These are phyloP conservation scores for Sugiyamaella novakii DNA, from an alignment of 1,139 yeast genomes.

Conservation along the genomic window DNA sequence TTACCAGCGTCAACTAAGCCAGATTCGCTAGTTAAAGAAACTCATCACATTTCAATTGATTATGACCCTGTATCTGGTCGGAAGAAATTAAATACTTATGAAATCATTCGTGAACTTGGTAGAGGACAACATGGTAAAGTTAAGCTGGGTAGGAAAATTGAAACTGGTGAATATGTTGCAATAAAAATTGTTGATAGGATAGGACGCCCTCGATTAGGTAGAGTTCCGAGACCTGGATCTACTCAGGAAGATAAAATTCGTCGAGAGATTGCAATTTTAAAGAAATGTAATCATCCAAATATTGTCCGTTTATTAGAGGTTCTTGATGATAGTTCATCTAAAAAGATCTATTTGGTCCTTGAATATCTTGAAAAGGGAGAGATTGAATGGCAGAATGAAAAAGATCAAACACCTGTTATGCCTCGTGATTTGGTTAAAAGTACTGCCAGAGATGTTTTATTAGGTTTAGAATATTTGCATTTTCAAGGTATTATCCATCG, in stretches of 20 bases:
- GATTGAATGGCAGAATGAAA: conserved; percentile 67
- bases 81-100: conserved; percentile 86
- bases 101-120: conserved; percentile 84
- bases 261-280: conserved; percentile 94
- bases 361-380: conserved; percentile 95
- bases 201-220: conserved; percentile 60
- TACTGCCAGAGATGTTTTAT: conserved; percentile 70
- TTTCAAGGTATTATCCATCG: conserved; percentile 93
- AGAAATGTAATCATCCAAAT: conserved; percentile 88
- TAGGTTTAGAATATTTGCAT: conserved; percentile 91
- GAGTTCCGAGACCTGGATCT: conserved; percentile 45
- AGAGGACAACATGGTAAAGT: conserved; percentile 98
- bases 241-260: conserved; percentile 74
- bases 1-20: background rate
- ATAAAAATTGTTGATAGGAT: conserved; percentile 88
- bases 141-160: conserved; percentile 78
- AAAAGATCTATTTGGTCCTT: conserved; percentile 85
- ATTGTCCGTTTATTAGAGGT: conserved; percentile 88
- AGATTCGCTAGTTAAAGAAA: conserved; percentile 65
- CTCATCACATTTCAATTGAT: conserved; percentile 76
- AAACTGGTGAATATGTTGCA: conserved; percentile 76
- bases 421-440: conserved; percentile 37
- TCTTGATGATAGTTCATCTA: conserved; percentile 78
- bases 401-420: conserved; percentile 44
- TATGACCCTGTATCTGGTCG: conserved; percentile 87